Evolutionary conservation across 176 grass and related monocot species (phyloP).

Genomic region (Hordeum marinum): DNA sequence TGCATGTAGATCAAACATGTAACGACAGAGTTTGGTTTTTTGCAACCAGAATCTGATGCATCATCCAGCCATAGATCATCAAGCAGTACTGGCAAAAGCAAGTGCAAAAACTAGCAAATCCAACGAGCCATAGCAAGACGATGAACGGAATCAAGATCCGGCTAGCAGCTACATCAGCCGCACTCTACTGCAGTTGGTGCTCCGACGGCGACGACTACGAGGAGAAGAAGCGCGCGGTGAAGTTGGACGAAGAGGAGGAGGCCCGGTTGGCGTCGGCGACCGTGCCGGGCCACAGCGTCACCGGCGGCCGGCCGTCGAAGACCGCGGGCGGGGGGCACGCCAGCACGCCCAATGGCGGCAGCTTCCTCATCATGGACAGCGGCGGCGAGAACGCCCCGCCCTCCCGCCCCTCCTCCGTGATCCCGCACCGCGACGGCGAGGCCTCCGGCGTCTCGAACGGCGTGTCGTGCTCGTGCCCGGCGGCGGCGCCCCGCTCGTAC

Average conservation of each 20-base stretch:
- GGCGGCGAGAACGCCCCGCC: conserved; percentile 22
- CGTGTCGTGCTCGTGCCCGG: not conserved
- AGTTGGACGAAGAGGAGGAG: conserved; percentile 32
- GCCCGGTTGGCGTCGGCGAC: conserved; percentile 42
- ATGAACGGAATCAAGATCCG: not conserved
- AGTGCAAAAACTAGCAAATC: not conserved
- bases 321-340: not conserved
- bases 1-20: not conserved
- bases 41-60: not conserved
- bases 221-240: conserved; percentile 36
- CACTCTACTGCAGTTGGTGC: not conserved
- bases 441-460: conserved; percentile 28
- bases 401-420: not conserved
- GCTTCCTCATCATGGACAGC: conserved; percentile 32
- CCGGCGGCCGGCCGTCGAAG: not conserved
- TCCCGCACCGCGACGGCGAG: conserved; percentile 30
- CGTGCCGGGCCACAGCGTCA: not conserved
- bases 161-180: not conserved
- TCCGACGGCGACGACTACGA: conserved; percentile 30
- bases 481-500: conserved; percentile 25
- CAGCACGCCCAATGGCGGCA: conserved; percentile 28
- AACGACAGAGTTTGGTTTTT: not conserved
- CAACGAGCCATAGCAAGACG: not conserved
- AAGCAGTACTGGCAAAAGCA: no score
- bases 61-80: no score